Conservation (phyloP, 2,329 filamentous ascomycete genomes). For the Didymella pinodella region DNA sequence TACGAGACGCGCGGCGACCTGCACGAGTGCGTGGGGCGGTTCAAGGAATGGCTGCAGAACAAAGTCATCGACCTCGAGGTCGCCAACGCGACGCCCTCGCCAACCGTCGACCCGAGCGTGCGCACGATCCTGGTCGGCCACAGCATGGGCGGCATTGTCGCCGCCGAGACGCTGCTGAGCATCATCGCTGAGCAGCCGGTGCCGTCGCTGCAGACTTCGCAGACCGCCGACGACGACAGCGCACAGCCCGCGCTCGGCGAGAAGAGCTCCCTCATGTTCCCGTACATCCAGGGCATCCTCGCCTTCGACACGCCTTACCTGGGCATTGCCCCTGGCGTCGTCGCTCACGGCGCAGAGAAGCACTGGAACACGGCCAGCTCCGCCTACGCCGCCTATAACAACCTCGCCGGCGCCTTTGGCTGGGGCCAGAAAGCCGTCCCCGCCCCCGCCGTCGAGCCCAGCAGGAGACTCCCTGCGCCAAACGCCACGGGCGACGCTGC, state of each 20-base stretch:
- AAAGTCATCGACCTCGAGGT: slow-evolving; percentile 96
- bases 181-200: slow-evolving; percentile 66
- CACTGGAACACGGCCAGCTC: slow-evolving; percentile 79
- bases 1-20: slow-evolving; percentile 85
- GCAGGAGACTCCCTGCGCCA: slow-evolving; percentile 50
- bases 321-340: slow-evolving; percentile 79
- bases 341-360: slow-evolving; percentile 85
- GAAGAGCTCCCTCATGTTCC: slow-evolving; percentile 81
- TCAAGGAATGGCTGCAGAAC: slow-evolving; percentile 85
- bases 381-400: slow-evolving; percentile 72
- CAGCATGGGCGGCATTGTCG: slow-evolving; percentile 89
- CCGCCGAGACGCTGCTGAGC: slow-evolving; percentile 83
- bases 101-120: slow-evolving; percentile 85
- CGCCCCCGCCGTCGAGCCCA: slow-evolving; percentile 41
- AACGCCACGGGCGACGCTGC: slow-evolving; percentile 56
- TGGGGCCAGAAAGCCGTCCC: slow-evolving; percentile 57
- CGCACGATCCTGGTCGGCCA: slow-evolving; percentile 84
- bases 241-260: slow-evolving; percentile 30
- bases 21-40: slow-evolving; percentile 72
- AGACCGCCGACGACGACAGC: slow-evolving; percentile 25
- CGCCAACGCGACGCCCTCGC: slow-evolving; percentile 77
- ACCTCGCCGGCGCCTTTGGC: slow-evolving; percentile 69
- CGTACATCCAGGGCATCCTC: slow-evolving; percentile 86
- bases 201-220: slow-evolving; percentile 47
- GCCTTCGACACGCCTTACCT: slow-evolving; percentile 95